These are phyloP conservation scores for Sphaerulina musiva DNA, from an alignment of 2,329 filamentous ascomycete genomes.

Conservation along the genomic window DNA sequence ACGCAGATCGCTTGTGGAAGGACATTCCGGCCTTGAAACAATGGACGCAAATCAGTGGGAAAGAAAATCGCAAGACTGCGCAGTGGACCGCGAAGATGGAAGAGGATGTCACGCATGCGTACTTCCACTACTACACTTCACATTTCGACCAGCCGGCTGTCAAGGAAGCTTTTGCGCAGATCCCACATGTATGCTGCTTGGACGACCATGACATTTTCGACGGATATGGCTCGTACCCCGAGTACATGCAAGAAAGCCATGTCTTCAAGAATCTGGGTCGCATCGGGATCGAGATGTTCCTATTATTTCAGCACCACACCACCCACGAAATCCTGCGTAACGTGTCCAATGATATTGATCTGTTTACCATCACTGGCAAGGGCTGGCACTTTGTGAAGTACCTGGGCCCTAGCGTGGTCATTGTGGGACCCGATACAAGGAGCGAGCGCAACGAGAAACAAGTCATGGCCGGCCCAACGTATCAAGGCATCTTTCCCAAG, in stretches of 20 bases:
- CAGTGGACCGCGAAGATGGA: conserved; percentile 92
- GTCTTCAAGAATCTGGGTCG: conserved; percentile 98
- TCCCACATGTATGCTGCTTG: conserved; percentile 85
- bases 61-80: conserved; percentile 84
- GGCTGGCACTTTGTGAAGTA: conserved; percentile 99
- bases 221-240: conserved; percentile 92
- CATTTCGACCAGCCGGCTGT: conserved; percentile 96
- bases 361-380: conserved; percentile 94
- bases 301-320: conserved; percentile 96
- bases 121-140: conserved; percentile 98
- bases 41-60: conserved; percentile 87
- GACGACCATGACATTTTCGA: conserved; percentile 99
- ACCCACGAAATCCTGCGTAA: conserved; percentile 89
- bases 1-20: conserved; percentile 91
- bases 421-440: conserved; percentile 83
- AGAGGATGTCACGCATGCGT: conserved; percentile 90
- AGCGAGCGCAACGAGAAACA: conserved; percentile 86
- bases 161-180: conserved; percentile 92
- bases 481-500: conserved; percentile 95
- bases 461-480: conserved; percentile 92
- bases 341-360: conserved; percentile 76
- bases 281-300: conserved; percentile 93
- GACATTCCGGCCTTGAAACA: conserved; percentile 90
- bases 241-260: conserved; percentile 95
- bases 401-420: conserved; percentile 81